Percentiles rank a stretch among this genome's conserved stretches.
These are phyloP conservation scores for Fusarium sp. DNA, from an alignment of 2,329 filamentous ascomycete species.

Conservation along the genomic window DNA sequence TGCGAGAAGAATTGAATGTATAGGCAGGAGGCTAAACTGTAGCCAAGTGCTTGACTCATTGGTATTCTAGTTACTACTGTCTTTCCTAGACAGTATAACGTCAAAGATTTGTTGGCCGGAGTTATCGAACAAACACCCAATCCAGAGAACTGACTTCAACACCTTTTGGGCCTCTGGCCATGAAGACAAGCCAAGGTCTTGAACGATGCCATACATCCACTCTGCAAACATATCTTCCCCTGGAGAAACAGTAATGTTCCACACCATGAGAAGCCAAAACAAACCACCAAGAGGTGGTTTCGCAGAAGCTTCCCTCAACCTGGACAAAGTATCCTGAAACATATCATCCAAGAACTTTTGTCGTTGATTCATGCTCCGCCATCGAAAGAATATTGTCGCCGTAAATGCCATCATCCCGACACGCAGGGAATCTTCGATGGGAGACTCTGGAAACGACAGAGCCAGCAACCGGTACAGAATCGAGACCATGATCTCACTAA, in stretches of 20 bases:
- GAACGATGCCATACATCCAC: conserved; percentile 4
- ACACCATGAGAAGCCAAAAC: conserved; percentile 26
- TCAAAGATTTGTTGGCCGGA: neutral
- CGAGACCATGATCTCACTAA: conserved; percentile 37
- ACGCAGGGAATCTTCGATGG: conserved; percentile 14
- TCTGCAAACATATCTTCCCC: neutral
- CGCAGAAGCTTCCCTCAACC: neutral
- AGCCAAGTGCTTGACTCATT: neutral
- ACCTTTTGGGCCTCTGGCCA: conserved; percentile 12
- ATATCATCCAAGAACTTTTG: conserved; percentile 9
- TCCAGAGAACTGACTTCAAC: conserved; percentile 31
- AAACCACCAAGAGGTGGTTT: neutral
- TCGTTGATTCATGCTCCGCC: conserved; percentile 32
- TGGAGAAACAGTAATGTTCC: neutral
- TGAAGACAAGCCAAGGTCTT: neutral
- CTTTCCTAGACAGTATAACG: neutral
- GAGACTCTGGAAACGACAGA: neutral
- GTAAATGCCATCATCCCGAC: conserved; percentile 28
- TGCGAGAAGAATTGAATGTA: too few relatives aligned
- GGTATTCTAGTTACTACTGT: neutral
- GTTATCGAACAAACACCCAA: conserved; percentile 19
- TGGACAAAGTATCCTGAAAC: neutral
- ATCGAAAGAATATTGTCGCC: conserved; percentile 28
- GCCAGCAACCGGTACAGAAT: conserved; percentile 30
- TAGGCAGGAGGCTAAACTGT: too few relatives aligned